Evolutionary conservation across 768 basidiomycete genomes (phyloP), one percentile per base, ranked within the genome.

Genomic region (Plicaturopsis crispa): DNA sequence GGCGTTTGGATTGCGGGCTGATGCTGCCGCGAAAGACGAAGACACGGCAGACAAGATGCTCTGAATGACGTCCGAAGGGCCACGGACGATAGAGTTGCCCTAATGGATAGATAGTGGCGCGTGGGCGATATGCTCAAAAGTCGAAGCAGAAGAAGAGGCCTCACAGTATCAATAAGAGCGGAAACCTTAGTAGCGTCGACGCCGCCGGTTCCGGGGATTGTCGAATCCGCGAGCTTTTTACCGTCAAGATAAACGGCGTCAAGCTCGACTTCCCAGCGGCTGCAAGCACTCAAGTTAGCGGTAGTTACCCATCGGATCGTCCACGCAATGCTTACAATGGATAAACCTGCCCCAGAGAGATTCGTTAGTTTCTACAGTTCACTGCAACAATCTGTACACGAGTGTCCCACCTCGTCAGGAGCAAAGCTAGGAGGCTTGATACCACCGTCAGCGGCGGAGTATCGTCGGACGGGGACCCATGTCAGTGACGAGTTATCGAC

Each of bases 81-180:
- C 83, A 17, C 82, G 76, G 30, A 85, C 63, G 32, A 84, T 63
- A 6, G 83, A 84, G 54, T 80, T 84, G 1, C 83, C 83, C 80
- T 83, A 37, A 35, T 39, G 6, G n/a, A n/a, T n/a, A n/a, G n/a
- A n/a, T n/a, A n/a, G n/a, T n/a, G 6, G 33, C 30, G 10, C 18
- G 20, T 28, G 17, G 26, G 26, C 20, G 26, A 24, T 32, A 30
- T 4, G 17, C 21, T 8, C 16, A n/a, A 38, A 30, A 37, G 3
- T 20, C 35, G 24, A 38, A 21, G 21, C 11, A 30, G 14, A 23
- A 26, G 20, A 31, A 2, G 18, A 44, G 48, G 24, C 48, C 58
- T 21, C 43, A 81, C 81, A 11, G 82, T 81, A 48, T 84, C 82
- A 22, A 84, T 64, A 33, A 84, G 60, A 0, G 78, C 80, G 1